Conservation (phyloP, 1,139 yeast genomes). For the Saccharomyces hybrid region DNA sequence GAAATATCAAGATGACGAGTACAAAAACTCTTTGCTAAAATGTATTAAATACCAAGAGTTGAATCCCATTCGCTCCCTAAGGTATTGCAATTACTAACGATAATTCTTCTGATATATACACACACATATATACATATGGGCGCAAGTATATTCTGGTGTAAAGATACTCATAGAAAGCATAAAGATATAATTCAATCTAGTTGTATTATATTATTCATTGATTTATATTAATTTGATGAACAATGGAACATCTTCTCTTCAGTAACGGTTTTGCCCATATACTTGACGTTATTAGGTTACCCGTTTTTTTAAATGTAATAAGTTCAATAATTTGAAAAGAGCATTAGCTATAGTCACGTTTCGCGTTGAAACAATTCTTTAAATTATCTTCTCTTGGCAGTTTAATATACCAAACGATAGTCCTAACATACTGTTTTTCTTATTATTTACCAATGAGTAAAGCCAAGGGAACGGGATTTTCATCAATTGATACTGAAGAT, state of each 20-base stretch:
- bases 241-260: too few relatives aligned
- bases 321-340: not conserved
- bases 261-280: too few relatives aligned
- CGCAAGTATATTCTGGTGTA: not conserved
- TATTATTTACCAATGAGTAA: not conserved
- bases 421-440: not conserved
- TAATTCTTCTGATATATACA: not conserved
- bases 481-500: constrained; percentile 9
- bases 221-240: too few relatives aligned
- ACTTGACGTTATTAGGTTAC: not conserved
- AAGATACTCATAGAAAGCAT: not conserved
- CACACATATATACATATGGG: not conserved
- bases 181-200: not conserved
- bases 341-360: not conserved
- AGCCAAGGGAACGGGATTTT: not conserved
- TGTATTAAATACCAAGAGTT: constrained; percentile 61
- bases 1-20: constrained; percentile 45
- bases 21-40: constrained; percentile 54
- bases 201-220: too few relatives aligned
- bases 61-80: constrained; percentile 51
- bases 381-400: too few relatives aligned
- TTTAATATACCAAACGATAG: not conserved
- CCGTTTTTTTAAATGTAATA: not conserved
- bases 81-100: constrained; percentile 21
- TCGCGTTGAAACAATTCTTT: not conserved